A percentile compares a stretch with the other conserved stretches of the same genome.
Conservation (phyloP, 129 eudicot genomes). For the Cynara cardunculus region DNA sequence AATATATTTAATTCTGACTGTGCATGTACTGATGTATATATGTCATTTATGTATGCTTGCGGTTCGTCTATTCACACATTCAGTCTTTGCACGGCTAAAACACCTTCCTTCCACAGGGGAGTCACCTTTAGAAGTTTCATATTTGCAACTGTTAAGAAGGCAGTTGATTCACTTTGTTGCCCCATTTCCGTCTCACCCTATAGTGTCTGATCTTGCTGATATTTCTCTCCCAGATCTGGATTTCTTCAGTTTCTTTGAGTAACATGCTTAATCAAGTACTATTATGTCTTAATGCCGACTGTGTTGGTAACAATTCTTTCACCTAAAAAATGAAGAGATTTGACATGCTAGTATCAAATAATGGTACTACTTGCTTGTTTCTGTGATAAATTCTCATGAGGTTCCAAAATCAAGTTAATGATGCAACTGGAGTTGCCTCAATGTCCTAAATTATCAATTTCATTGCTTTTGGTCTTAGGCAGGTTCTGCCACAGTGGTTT, state of each 20-base stretch:
- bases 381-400: neutral
- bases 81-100: neutral
- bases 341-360: neutral
- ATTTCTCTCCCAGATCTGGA: neutral
- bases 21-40: neutral
- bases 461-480: neutral
- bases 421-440: neutral
- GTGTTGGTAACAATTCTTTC: neutral
- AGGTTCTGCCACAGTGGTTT: constrained; percentile 4
- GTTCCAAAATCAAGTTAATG: neutral
- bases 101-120: neutral
- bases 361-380: neutral
- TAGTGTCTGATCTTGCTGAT: neutral
- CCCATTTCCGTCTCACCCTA: neutral
- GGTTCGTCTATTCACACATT: neutral
- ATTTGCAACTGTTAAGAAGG: neutral
- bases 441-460: neutral
- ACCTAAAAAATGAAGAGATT: neutral
- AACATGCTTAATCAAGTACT: neutral
- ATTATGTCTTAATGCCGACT: neutral
- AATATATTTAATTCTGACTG: neutral
- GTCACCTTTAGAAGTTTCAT: neutral
- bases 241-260: neutral
- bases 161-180: neutral
- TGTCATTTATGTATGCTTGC: neutral